phyloP scores from a whole-genome alignment of 129 eudicot species.

The Chrysanthemum seticuspe region DNA sequence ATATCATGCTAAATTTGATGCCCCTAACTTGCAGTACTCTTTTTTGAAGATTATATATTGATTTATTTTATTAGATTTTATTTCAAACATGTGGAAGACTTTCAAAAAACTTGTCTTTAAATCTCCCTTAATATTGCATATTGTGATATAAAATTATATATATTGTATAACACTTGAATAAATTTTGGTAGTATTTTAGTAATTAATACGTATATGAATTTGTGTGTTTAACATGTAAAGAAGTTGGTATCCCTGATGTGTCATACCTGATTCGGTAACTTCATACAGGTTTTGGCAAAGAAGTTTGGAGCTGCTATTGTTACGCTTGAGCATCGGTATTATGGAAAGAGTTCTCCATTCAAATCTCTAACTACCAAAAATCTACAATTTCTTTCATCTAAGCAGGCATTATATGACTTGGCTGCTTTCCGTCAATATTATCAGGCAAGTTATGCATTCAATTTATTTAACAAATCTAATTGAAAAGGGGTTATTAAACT shows the following conservation, averaged over 20 bases:
- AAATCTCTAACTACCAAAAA: conserved; percentile 70
- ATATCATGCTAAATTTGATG: conserved; percentile 13
- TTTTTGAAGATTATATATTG: background rate
- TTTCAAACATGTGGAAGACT: background rate
- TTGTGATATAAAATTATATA: no score
- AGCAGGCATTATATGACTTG: conserved; percentile 92
- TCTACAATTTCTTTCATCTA: conserved; percentile 83
- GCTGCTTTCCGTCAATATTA: conserved; percentile 86
- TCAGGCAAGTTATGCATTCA: conserved; percentile 61
- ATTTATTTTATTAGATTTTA: background rate
- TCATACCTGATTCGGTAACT: background rate
- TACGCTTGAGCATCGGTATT: conserved; percentile 89
- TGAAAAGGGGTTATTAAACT: background rate
- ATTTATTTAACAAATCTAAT: background rate
- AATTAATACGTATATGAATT: no score
- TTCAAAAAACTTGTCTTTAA: background rate
- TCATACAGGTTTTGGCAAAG: conserved; percentile 72
- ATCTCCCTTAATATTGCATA: background rate
- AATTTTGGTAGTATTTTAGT: background rate
- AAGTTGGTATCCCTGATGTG: background rate
- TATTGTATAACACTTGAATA: no score
- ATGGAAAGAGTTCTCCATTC: conserved; percentile 93
- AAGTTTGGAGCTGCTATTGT: conserved; percentile 98
- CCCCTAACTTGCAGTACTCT: background rate
- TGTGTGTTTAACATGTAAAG: no score